Percentiles rank a stretch among this genome's conserved stretches.
These are phyloP conservation scores for Lichina pygmaea DNA, from an alignment of 495 filamentous ascomycete genomes.

Conservation along the genomic window DNA sequence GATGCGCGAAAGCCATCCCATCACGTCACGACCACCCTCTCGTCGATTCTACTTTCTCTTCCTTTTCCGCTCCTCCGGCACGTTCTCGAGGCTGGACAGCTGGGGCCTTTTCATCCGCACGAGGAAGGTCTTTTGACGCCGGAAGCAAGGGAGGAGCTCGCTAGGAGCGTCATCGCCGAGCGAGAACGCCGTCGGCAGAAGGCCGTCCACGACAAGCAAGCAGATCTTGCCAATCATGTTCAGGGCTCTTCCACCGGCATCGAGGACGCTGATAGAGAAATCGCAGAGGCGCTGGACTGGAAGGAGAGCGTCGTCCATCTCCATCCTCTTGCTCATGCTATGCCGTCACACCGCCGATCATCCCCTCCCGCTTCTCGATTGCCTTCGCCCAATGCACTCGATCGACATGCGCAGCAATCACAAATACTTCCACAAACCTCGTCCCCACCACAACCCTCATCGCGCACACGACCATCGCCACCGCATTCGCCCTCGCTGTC, in stretches of 20 bases:
- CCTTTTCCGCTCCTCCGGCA: slow-evolving; percentile 30
- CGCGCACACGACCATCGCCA: too few species aligned
- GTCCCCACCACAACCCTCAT: too few species aligned
- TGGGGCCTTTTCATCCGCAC: slow-evolving; percentile 18
- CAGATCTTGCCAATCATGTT: too few species aligned
- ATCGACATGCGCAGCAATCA: too few species aligned
- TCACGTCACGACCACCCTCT: slow-evolving; percentile 19
- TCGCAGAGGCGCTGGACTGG: not conserved
- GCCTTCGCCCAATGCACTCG: too few species aligned
- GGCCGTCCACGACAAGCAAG: not conserved
- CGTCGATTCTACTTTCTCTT: slow-evolving; percentile 33
- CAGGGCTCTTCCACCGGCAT: not conserved
- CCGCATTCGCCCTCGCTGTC: too few species aligned
- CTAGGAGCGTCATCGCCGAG: slow-evolving; percentile 27
- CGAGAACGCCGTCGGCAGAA: slow-evolving; percentile 18
- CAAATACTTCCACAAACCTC: too few species aligned
- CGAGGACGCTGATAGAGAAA: not conserved
- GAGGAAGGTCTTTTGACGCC: slow-evolving; percentile 8
- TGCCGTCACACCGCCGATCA: too few species aligned
- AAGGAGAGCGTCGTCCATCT: not conserved
- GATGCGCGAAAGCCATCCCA: slow-evolving; percentile 6
- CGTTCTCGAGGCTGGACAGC: slow-evolving; percentile 22
- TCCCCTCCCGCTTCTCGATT: too few species aligned
- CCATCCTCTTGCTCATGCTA: too few species aligned
- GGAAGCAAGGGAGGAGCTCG: slow-evolving; percentile 15